Evolutionary conservation across 108 stramenopile genomes (phyloP).

Genomic region (Nitzschia sp.): DNA sequence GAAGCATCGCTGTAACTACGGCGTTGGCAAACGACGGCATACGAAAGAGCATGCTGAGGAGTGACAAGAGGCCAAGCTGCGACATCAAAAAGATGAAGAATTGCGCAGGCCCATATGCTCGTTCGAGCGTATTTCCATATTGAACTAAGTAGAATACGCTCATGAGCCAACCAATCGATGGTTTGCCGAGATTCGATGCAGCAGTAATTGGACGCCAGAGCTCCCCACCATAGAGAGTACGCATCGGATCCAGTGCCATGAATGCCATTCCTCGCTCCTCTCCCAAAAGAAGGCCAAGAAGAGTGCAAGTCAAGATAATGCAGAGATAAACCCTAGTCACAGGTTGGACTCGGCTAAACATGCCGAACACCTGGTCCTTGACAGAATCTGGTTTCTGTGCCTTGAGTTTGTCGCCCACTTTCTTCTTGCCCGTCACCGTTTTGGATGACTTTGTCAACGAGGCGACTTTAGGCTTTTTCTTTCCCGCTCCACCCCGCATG

Average conservation of each 20-base stretch:
- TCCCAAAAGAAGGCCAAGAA: conserved; percentile 75
- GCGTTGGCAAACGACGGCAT: conserved; percentile 81
- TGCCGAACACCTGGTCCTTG: too few relatives aligned
- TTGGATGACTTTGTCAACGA: conserved; percentile 18
- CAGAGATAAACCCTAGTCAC: conserved; percentile 85
- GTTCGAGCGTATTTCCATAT: conserved; percentile 85
- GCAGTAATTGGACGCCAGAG: conserved; percentile 87
- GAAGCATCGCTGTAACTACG: conserved; percentile 87
- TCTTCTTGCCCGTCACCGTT: conserved; percentile 44
- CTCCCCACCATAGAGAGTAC: conserved; percentile 75
- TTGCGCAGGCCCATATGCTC: conserved; percentile 80
- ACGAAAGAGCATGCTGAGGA: conserved; percentile 66
- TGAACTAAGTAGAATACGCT: conserved; percentile 84
- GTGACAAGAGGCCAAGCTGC: conserved; percentile 60
- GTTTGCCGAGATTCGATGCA: conserved; percentile 82
- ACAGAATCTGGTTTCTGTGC: conserved; percentile 1
- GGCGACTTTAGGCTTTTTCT: conserved; percentile 16
- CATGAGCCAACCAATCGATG: conserved; percentile 87
- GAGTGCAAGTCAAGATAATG: conserved; percentile 64
- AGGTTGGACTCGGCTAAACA: too few relatives aligned
- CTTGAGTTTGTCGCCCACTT: conserved; percentile 31
- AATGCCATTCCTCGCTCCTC: conserved; percentile 83
- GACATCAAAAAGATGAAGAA: conserved; percentile 72
- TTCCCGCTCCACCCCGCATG: conserved; percentile 38
- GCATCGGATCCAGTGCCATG: conserved; percentile 80